Evolutionary conservation across 495 filamentous ascomycete species (phyloP).

Genomic region (Astrocystis sublimbata): DNA sequence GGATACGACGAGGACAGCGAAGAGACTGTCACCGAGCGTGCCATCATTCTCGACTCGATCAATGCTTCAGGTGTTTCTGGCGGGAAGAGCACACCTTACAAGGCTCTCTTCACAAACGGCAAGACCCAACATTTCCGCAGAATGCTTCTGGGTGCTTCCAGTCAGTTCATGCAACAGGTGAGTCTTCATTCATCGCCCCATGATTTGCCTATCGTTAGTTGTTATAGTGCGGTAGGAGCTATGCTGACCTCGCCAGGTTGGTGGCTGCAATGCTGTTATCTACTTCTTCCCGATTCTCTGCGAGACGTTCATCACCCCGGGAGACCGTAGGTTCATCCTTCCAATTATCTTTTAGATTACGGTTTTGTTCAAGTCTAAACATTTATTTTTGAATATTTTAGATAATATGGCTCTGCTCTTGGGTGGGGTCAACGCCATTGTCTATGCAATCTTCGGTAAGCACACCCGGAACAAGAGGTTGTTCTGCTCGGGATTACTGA

Average conservation of each 20-base stretch:
- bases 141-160: constrained; percentile 60
- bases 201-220: neutral
- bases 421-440: constrained; percentile 77
- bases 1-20: constrained; percentile 60
- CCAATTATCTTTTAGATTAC: too few species aligned
- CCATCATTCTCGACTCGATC: constrained; percentile 66
- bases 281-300: constrained; percentile 84
- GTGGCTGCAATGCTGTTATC: constrained; percentile 78
- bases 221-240: neutral
- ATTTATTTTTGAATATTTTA: too few species aligned
- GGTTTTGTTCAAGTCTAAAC: too few species aligned
- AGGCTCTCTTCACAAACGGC: constrained; percentile 59
- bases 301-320: constrained; percentile 57
- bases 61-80: constrained; percentile 58
- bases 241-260: constrained; percentile 26
- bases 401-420: constrained; percentile 67
- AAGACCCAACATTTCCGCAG: constrained; percentile 68
- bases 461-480: neutral
- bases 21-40: constrained; percentile 57
- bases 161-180: constrained; percentile 79
- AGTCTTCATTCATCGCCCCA: neutral
- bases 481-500: neutral
- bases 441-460: constrained; percentile 67
- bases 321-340: too few species aligned
- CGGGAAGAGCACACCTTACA: constrained; percentile 54